Evolutionary conservation across 257 asterid species (phyloP), one percentile per base, ranked within the genome.

Genomic region (Rauvolfia tetraphylla): DNA sequence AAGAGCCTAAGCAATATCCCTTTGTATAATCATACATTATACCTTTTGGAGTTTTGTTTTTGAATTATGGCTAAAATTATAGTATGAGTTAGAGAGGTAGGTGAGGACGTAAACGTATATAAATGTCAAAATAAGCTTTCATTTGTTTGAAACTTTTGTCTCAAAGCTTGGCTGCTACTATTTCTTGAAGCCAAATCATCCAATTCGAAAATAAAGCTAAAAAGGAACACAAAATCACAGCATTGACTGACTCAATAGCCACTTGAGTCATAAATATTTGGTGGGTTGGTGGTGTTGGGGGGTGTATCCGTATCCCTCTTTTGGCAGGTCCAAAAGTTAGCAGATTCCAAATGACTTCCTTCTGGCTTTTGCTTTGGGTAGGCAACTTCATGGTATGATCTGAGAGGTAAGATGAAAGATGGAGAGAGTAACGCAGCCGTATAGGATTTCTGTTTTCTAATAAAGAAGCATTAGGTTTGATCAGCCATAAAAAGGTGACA

Each of bases 141-240:
- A 12, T 38, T 68, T 66, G 39, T 18, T 76, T 41, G 74, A 49
- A 53, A 67, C 11, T 63, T 63, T 76, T 76, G 75, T 67, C 75
- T 38, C 22, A 8, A 13, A 31, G 36, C 54, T 67, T 67, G 79
- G 68, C 44, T 67, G 54, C 74, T 66, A 8, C 39, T 7, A 39
- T 20, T 56, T 20, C 18, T 23, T 73, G n/a, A 36, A 34, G 0
- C 31, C 4, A 49, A 31, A 38, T 54, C 29, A 7, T 22, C 39
- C 68, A 56, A 56, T 54, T 73, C 39, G 31, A 49, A 18, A 49
- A 18, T 71, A 54, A 44, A 71, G 75, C 62, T 29, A 71, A 48
- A 20, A 31, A 48, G 14, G 17, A 38, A 8, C 4, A 10, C 13
- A 31, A 27, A 48, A 25, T 27, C 14, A 58, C 73, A 62, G 65